Percentiles rank a stretch among this genome's conserved stretches.
These are phyloP conservation scores for Solanum virginianum DNA, from an alignment of 257 asterid species.

Conservation along the genomic window DNA sequence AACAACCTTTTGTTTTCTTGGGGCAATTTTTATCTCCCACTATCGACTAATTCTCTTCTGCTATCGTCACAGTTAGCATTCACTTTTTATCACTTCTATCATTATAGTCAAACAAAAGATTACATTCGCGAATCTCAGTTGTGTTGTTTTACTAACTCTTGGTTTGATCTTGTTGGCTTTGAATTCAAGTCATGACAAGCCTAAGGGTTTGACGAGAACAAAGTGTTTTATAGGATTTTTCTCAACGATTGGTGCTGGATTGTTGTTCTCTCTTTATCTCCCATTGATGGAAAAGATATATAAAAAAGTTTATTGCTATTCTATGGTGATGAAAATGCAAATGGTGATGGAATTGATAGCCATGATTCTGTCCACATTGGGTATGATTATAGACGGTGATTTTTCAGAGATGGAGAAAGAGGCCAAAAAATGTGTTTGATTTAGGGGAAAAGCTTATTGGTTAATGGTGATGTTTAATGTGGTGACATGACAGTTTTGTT, in stretches of 20 bases:
- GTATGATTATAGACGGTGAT: conserved; percentile 28
- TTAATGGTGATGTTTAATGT: conserved; percentile 5
- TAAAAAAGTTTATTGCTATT: conserved; percentile 28
- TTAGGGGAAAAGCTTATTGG: conserved; percentile 38
- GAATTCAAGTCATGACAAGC: conserved; percentile 27
- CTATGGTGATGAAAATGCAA: conserved; percentile 77
- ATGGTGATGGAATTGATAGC: conserved; percentile 42
- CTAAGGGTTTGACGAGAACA: conserved; percentile 5
- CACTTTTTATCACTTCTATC: neutral
- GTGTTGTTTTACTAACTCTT: conserved; percentile 45
- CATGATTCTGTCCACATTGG: conserved; percentile 31
- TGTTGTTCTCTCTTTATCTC: conserved; percentile 45
- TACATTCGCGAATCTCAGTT: conserved; percentile 38
- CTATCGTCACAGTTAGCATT: neutral
- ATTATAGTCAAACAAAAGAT: neutral
- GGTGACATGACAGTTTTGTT: conserved; percentile 49
- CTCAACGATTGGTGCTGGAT: conserved; percentile 38
- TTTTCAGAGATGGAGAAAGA: conserved; percentile 10
- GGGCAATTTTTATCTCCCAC: neutral
- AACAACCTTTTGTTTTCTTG: neutral
- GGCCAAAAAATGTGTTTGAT: neutral
- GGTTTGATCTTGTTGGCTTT: conserved; percentile 27
- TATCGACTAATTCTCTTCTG: neutral
- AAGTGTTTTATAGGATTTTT: conserved; percentile 39
- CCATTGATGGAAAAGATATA: conserved; percentile 56